Evolutionary conservation across 768 basidiomycete species (phyloP), one percentile per base, ranked within the genome.

Genomic region (Naganishia vishniacii): DNA sequence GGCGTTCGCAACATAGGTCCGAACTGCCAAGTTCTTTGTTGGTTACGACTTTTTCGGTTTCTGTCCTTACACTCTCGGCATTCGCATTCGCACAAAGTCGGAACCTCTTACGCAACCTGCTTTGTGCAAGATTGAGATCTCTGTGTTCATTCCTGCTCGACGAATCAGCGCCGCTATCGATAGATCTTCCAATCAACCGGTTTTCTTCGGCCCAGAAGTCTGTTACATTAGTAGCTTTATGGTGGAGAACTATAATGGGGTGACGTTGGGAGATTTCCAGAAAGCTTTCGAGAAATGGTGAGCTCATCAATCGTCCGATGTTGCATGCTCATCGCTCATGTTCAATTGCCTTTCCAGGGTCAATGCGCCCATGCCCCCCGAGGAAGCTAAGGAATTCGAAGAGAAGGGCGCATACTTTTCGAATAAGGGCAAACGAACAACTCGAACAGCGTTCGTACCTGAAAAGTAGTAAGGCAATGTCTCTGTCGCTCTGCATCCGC

Each of bases 41-140:
- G 63, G 63, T 5, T 64, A 64, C 56, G 63, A 64, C 25, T 64
- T 64, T 48, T 59, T 64, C 32, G 63, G 63, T 2, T 59, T 58
- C 46, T 64, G 63, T 34, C 44, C 40, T 4, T 48, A 56, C 42
- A 64, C 51, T 4, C 46, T 64, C n/a, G 31, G 42, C 44, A 59
- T 64, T 25, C 63, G 63, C 32, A 56, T 58, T 13, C 41, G 48
- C 15, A 44, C 37, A 3, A 64, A 64, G 32, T 42, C 63, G 15
- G 63, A 64, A 59, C 63, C 53, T 18, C 46, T 64, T 6, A 64
- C 63, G 1, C 53, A 41, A 15, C 63, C 63, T 23, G 40, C 63
- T 3, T 28, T 64, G 4, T 48, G 48, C 41, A 41, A 47, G 44
- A 64, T 64, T 18, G 44, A 64, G 15, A 34, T 64, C 32, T 32